Conservation (phyloP, 176 grass and related monocot species). For the Alopecurus myosuroides region DNA sequence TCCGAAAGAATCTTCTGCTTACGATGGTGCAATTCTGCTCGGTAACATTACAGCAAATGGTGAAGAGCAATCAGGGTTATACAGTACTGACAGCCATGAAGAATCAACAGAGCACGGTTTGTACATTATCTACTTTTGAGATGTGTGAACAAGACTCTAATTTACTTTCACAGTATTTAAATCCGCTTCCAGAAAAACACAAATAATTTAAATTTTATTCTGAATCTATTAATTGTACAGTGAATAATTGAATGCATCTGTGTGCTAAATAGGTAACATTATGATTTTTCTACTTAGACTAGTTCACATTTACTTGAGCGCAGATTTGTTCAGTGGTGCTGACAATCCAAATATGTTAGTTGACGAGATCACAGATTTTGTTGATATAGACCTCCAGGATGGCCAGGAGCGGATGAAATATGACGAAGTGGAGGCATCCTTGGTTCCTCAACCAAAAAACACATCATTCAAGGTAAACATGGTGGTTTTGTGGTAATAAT, state of each 20-base stretch:
- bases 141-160: background rate
- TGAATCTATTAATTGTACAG: background rate
- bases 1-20: background rate
- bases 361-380: background rate
- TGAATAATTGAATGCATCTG: background rate
- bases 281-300: background rate
- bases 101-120: constrained; percentile 33
- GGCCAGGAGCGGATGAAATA: background rate
- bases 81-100: background rate
- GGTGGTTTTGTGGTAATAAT: background rate
- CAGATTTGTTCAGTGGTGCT: background rate
- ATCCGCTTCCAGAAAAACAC: background rate
- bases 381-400: background rate
- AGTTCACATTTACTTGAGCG: background rate
- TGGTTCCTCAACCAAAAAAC: background rate
- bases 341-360: background rate
- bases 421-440: background rate
- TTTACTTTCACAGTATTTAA: background rate
- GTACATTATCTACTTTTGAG: constrained; percentile 4
- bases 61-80: constrained; percentile 14
- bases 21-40: background rate
- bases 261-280: background rate
- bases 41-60: background rate
- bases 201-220: background rate
- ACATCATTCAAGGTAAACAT: constrained; percentile 45